Base-by-base conservation (phyloP, 2,329 filamentous ascomycete species). In the Colletotrichum lindemuthianum region DNA sequence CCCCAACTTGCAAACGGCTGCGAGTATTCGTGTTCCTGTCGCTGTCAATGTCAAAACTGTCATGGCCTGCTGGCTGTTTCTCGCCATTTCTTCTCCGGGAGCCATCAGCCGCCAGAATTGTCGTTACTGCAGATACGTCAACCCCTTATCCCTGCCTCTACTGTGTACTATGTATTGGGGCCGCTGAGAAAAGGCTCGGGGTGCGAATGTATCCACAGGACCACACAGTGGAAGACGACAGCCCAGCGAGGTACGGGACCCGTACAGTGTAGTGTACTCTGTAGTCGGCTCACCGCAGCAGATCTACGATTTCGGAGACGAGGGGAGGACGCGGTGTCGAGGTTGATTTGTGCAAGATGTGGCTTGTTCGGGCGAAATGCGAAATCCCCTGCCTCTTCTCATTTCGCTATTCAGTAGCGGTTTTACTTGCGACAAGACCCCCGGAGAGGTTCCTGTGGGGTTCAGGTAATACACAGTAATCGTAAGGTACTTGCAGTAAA, bases 251-350 rank as follows among this genome's bases (percentile, higher is more conserved):
- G 44, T 16, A 48, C 32, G 41, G 16, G 49, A 16, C 15, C 60
- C 60, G 37, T 64, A 64, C 60, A 64, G 60, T 64, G 60, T 44
- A 64, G 60, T 64, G 60, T 44, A 54, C 48, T 64, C 56, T 24
- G 60, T 50, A 54, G 41, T 64, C 56, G 56, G 54, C 44, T 60
- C 50, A 24, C 44, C 60, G 60, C 60, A n/a, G 43, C 10, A 49
- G 60, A 64, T 64, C 56, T 64, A 48, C 56, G 49, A 63, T 59
- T 41, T 54, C 15, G 55, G 51, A n/a, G 55, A 33, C 9, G 13
- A 15, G 44, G 45, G 45, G 16, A 16, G 15, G 10, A 13, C 8
- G 15, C 9, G 44, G 33, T 36, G 45, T 49, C 36, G 33, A 11
- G 10, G 44, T 24, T 24, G 37, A 41, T 44, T 58, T 58, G 54